phyloP scores from a whole-genome alignment of 1,139 yeast species.

The Taphrina pruni region DNA sequence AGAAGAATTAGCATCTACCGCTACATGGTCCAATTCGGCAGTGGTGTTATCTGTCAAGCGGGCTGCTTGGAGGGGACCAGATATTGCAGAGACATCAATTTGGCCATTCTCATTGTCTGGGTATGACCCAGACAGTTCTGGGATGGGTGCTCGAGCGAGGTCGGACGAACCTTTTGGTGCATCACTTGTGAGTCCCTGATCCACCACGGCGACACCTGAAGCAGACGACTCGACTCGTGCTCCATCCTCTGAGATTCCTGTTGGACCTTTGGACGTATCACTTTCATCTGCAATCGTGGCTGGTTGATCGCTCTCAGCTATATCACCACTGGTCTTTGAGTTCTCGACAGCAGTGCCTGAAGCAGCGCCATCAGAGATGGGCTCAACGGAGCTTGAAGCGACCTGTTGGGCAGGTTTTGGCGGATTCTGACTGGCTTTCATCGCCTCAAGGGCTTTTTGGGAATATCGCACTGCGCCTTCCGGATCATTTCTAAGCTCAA shows the following conservation, averaged over 20 bases:
- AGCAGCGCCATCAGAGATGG: not conserved
- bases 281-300: not conserved
- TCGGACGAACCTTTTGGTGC: not conserved
- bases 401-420: slow-evolving; percentile 2
- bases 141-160: not conserved
- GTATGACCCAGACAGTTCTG: not conserved
- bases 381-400: slow-evolving; percentile 1
- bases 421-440: not conserved
- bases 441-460: slow-evolving; percentile 13
- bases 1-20: slow-evolving; percentile 9
- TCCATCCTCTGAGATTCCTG: not conserved
- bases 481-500: slow-evolving; percentile 33
- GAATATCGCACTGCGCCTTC: slow-evolving; percentile 28
- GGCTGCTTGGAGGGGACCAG: slow-evolving; percentile 33
- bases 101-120: not conserved
- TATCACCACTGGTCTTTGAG: not conserved
- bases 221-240: not conserved
- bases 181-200: not conserved
- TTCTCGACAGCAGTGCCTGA: slow-evolving; percentile 13
- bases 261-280: not conserved
- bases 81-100: slow-evolving; percentile 28
- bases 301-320: not conserved
- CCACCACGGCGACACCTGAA: not conserved
- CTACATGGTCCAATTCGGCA: slow-evolving; percentile 6
- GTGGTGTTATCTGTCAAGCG: slow-evolving; percentile 17